phyloP scores from a whole-genome alignment of 1,139 yeast species.

The Taphrina wiesneri region DNA sequence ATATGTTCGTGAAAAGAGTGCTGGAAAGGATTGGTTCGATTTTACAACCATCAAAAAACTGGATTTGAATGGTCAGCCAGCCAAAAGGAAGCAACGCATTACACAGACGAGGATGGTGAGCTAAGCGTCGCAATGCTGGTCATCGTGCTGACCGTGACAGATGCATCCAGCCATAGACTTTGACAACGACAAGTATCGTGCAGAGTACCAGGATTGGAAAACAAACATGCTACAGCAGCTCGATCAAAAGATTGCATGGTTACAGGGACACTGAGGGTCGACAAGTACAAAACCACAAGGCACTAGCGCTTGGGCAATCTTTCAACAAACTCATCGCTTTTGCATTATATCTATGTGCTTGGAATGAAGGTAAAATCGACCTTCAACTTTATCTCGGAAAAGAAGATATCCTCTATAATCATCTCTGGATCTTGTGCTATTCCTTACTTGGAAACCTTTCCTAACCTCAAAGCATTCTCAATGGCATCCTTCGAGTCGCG shows the following conservation, averaged over 20 bases:
- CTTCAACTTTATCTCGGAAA: neutral
- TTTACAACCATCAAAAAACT: constrained; percentile 2
- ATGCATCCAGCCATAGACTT: constrained; percentile 3
- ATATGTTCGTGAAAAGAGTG: neutral
- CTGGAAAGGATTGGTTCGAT: constrained; percentile 9
- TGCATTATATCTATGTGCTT: constrained; percentile 17
- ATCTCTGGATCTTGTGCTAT: neutral
- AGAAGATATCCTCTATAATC: neutral
- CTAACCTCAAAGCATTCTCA: constrained; percentile 33
- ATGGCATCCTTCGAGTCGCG: constrained; percentile 33
- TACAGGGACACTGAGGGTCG: neutral
- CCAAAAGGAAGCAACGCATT: constrained; percentile 5
- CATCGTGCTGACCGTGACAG: neutral
- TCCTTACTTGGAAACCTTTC: constrained; percentile 4
- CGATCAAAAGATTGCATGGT: neutral
- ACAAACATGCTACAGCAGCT: neutral
- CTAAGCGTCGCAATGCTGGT: neutral
- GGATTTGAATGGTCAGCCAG: neutral
- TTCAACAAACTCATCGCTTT: constrained; percentile 11
- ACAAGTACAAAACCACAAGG: neutral
- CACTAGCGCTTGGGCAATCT: neutral
- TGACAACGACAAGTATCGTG: constrained; percentile 7
- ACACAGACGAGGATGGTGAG: constrained; percentile 13
- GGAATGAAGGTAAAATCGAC: neutral
- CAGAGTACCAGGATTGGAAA: constrained; percentile 4